Evolutionary conservation across 371 early-diverging fungal genomes (phyloP).

Genomic region (Mucor indicus): DNA sequence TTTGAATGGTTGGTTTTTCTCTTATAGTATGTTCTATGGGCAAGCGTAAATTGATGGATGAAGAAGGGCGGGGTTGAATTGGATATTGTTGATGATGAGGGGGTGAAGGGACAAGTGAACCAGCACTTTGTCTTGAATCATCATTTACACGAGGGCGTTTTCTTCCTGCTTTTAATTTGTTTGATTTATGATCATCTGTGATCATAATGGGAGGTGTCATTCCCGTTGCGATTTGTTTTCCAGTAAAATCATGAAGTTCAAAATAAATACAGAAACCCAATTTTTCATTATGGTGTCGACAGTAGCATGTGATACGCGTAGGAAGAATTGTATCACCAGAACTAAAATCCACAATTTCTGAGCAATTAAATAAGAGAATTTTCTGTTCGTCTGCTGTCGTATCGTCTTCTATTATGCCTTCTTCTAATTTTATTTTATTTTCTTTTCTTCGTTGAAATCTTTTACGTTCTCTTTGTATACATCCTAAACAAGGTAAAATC

Average conservation of each 20-base stretch:
- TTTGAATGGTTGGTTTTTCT: constrained; percentile 43
- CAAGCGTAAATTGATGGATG: neutral
- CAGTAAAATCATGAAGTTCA: constrained; percentile 68
- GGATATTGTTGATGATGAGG: constrained; percentile 14
- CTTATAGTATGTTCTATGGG: neutral
- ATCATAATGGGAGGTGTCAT: constrained; percentile 93
- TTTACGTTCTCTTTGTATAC: constrained; percentile 80
- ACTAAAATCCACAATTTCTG: constrained; percentile 83
- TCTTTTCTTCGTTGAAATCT: constrained; percentile 56
- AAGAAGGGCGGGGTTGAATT: constrained; percentile 20
- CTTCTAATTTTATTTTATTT: constrained; percentile 37
- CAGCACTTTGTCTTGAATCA: no score
- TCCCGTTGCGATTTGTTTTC: constrained; percentile 72
- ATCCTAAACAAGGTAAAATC: constrained; percentile 81
- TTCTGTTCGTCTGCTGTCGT: constrained; percentile 78
- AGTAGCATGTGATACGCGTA: constrained; percentile 93
- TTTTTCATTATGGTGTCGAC: constrained; percentile 90
- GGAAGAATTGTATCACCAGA: constrained; percentile 89
- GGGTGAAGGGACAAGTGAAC: no score
- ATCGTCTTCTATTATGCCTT: constrained; percentile 24
- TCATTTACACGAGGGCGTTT: constrained; percentile 49
- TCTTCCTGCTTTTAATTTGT: constrained; percentile 58
- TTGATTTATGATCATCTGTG: constrained; percentile 94
- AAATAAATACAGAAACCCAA: constrained; percentile 86
- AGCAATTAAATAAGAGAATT: constrained; percentile 85